These are phyloP conservation scores for Phialemonium atrogriseum DNA, from an alignment of 2,329 filamentous ascomycete species.

Conservation along the genomic window DNA sequence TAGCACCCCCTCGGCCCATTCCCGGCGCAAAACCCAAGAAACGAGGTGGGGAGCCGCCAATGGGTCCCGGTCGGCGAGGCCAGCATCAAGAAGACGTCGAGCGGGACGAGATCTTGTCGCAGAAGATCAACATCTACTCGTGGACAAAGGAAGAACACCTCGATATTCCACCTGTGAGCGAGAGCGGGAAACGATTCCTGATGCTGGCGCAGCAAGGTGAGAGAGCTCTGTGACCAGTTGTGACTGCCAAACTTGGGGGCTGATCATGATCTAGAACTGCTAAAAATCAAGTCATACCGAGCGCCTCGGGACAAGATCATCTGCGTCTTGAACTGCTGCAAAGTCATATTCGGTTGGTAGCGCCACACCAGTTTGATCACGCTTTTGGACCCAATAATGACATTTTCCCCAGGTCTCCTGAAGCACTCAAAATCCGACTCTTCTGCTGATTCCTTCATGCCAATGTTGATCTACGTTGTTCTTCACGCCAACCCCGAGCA, in stretches of 20 bases:
- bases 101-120: constrained; percentile 86
- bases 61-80: constrained; percentile 77
- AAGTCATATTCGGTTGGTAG: constrained; percentile 84
- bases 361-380: no score
- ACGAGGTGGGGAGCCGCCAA: constrained; percentile 57
- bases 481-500: constrained; percentile 92
- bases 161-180: constrained; percentile 77
- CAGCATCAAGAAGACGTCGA: constrained; percentile 99
- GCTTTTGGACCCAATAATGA: no score
- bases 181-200: constrained; percentile 82
- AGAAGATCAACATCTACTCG: constrained; percentile 94
- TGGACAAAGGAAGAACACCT: constrained; percentile 93
- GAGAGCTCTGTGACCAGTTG: constrained; percentile 8
- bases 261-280: constrained; percentile 48
- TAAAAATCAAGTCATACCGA: constrained; percentile 94
- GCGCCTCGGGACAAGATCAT: constrained; percentile 98
- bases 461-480: constrained; percentile 90
- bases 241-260: no score
- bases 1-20: constrained; percentile 69
- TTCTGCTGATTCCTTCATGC: constrained; percentile 93
- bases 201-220: constrained; percentile 78
- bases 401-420: constrained; percentile 55
- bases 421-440: constrained; percentile 90
- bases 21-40: constrained; percentile 60
- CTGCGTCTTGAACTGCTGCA: constrained; percentile 96